phyloP scores from a whole-genome alignment of 2,329 filamentous ascomycete genomes.

The Exserohilum turcica region DNA sequence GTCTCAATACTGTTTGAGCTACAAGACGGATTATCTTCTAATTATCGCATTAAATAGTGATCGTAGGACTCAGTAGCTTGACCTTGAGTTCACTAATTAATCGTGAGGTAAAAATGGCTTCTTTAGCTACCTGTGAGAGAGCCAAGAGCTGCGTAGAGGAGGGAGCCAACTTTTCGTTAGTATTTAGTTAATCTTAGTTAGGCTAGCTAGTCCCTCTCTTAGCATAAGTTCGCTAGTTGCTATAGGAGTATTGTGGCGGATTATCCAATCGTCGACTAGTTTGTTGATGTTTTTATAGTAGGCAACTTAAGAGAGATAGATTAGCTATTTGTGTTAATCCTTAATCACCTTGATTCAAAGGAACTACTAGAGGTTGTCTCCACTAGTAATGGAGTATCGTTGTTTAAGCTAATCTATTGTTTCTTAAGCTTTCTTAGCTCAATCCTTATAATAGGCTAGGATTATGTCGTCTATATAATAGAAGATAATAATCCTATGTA shows the following conservation, averaged over 20 bases:
- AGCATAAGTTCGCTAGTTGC: background rate
- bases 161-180: background rate
- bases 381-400: constrained; percentile 1
- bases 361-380: constrained; percentile 14
- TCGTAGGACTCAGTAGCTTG: too few species aligned
- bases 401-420: background rate
- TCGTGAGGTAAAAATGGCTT: too few species aligned
- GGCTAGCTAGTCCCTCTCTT: background rate
- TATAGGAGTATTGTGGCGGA: background rate
- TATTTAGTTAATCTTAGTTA: constrained; percentile 4
- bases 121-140: too few species aligned
- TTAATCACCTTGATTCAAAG: constrained; percentile 3
- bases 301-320: background rate
- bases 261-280: background rate
- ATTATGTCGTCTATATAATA: constrained; percentile 12
- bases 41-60: too few species aligned
- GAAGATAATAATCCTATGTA: constrained; percentile 1
- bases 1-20: too few species aligned
- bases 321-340: background rate
- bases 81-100: too few species aligned
- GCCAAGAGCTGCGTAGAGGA: too few species aligned
- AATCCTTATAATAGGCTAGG: background rate
- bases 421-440: background rate
- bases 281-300: background rate
- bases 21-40: too few species aligned